Evolutionary conservation across 306 rosid genomes (phyloP).

Genomic region (Quercus gilva): DNA sequence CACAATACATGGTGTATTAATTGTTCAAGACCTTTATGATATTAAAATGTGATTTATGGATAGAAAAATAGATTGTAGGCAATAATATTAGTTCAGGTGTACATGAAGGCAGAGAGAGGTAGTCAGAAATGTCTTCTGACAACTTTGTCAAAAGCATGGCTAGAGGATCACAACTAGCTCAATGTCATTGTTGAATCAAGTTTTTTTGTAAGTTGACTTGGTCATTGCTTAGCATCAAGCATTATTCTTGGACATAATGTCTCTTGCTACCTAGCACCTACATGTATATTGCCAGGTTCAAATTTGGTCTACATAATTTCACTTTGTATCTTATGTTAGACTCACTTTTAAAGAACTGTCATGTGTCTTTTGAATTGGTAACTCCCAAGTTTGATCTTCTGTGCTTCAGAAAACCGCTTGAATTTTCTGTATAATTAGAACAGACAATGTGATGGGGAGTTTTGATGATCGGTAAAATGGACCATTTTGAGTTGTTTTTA

Average conservation of each 20-base stretch:
- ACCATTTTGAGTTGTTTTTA: neutral
- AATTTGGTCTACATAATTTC: neutral
- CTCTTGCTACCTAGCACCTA: neutral
- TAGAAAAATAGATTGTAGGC: neutral
- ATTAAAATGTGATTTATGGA: neutral
- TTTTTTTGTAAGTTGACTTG: neutral
- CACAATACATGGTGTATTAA: neutral
- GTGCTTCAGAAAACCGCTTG: neutral
- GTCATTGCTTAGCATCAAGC: neutral
- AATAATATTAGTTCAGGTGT: conserved; percentile 8
- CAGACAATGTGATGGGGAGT: neutral
- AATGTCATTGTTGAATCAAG: neutral
- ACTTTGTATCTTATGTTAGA: neutral
- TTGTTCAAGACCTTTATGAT: neutral
- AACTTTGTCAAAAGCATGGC: neutral
- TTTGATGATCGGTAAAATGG: neutral
- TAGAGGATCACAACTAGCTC: neutral
- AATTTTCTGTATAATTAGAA: neutral
- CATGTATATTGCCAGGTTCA: neutral
- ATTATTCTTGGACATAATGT: neutral
- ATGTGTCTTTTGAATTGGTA: neutral
- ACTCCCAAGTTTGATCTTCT: neutral
- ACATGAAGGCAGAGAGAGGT: neutral
- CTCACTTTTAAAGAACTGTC: neutral
- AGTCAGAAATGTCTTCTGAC: neutral